Conservation (phyloP, 129 eudicot genomes). For the Chrysanthemum seticuspe region DNA sequence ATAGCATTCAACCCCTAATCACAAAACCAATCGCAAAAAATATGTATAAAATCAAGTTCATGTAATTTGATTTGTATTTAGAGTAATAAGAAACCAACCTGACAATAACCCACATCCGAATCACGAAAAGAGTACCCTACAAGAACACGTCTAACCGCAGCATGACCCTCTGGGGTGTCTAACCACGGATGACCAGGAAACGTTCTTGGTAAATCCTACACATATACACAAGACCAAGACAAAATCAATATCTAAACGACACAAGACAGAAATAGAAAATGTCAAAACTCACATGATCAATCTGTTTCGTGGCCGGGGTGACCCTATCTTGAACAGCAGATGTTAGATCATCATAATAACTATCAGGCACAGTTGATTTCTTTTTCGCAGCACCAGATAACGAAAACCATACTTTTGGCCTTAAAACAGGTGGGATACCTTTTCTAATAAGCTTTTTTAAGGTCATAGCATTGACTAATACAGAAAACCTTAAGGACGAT, state of each 20-base stretch:
- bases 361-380: conserved; percentile 89
- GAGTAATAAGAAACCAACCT: conserved; percentile 38
- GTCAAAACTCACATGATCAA: conserved; percentile 77
- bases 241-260: not conserved
- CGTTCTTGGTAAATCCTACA: conserved; percentile 86
- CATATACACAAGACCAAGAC: not conserved
- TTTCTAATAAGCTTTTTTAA: conserved; percentile 76
- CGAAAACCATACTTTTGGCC: conserved; percentile 90
- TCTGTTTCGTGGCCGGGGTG: conserved; percentile 89
- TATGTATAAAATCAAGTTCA: too few species aligned
- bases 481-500: conserved; percentile 50
- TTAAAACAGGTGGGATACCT: conserved; percentile 77
- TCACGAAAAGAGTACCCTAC: conserved; percentile 96
- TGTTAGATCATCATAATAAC: conserved; percentile 77
- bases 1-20: not conserved
- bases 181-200: conserved; percentile 99
- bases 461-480: conserved; percentile 67
- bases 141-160: conserved; percentile 94
- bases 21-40: not conserved
- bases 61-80: too few species aligned
- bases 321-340: conserved; percentile 72
- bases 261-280: not conserved
- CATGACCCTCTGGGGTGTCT: conserved; percentile 91
- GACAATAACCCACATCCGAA: conserved; percentile 97
- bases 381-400: conserved; percentile 97